phyloP scores from a whole-genome alignment of 106 monocot genomes.

The Agapanthus africanus region DNA sequence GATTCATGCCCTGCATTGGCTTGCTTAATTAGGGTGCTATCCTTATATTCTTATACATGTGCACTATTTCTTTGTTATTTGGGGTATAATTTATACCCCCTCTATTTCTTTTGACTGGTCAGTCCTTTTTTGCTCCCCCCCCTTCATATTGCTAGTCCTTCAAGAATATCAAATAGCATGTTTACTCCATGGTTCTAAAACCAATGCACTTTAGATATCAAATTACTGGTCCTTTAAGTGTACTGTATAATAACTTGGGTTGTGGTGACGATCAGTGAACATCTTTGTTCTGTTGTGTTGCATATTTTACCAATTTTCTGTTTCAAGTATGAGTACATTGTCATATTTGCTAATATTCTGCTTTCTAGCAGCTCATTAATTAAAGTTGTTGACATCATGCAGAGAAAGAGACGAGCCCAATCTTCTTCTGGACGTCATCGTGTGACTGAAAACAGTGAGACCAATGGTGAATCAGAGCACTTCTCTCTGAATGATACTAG shows the following conservation, averaged over 20 bases:
- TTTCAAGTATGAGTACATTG: neutral
- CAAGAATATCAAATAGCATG: no score
- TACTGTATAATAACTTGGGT: neutral
- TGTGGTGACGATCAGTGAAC: neutral
- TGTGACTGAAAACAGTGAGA: slow-evolving; percentile 9
- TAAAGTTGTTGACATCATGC: slow-evolving; percentile 12
- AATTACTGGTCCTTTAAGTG: no score
- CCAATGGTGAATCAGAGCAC: slow-evolving; percentile 25
- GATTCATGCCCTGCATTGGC: no score
- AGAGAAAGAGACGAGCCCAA: slow-evolving; percentile 42
- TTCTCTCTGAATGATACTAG: slow-evolving; percentile 62
- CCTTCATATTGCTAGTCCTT: no score
- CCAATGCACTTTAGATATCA: no score
- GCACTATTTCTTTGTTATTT: no score
- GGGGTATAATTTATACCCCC: no score
- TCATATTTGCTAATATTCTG: neutral
- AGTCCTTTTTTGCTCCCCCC: neutral
- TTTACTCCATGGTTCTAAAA: no score
- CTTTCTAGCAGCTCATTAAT: neutral
- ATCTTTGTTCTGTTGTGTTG: neutral
- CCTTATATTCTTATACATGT: no score
- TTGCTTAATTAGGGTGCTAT: no score
- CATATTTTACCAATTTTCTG: neutral
- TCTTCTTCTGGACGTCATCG: slow-evolving; percentile 11
- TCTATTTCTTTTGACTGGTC: neutral